Base-by-base conservation (phyloP, 2,329 filamentous ascomycete species). In the Shiraia sp. region DNA sequence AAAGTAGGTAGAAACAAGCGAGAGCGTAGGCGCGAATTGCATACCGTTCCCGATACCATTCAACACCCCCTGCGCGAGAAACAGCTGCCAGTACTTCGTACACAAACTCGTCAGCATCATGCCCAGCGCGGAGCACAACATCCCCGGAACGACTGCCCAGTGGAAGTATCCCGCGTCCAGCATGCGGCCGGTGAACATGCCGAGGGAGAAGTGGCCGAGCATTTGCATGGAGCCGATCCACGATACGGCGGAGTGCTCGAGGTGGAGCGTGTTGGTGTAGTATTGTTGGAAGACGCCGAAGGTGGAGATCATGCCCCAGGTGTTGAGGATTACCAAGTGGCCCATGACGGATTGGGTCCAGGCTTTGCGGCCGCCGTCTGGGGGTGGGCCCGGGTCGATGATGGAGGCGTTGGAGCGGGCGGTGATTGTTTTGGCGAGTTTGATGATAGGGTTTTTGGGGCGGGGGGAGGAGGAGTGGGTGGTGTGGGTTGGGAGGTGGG, bases 141-240 rank as follows among this genome's bases (percentile, higher is more conserved):
- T 70, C 0, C 77, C 77, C 0, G 69, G 45, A 0, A 71, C 56
- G 24, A 77, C 53, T 0, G 68, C 69, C 46, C 68, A 65, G 45
- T 74, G 70, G 57, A 78, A 79, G 36, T 73, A 75, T 2, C 77
- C 77, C 1, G 75, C 76, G 57, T 80, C 77, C 0, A 76, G 75
- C 7, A 76, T 70, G 3, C 77, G 73, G 5, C 77, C 77, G 3
- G 75, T 74, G 36, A 79, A 72, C 17, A 76, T 75, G 25, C 76
- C 76, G 25, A 78, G 65, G 32, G 72, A 72, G 55, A 79, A 79
- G 26, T 78, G 72, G 7, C 76, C 58, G 28, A 77, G 74, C 54
- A 78, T 75, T 49, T 79, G 75, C 34, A 78, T 66, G 28, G 72
- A 75, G 1, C 76, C 77, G 2, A 79, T 72, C 77, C 77, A 79